These are phyloP conservation scores for Camellia sinensis DNA, from an alignment of 148 eudicot species.

Conservation along the genomic window DNA sequence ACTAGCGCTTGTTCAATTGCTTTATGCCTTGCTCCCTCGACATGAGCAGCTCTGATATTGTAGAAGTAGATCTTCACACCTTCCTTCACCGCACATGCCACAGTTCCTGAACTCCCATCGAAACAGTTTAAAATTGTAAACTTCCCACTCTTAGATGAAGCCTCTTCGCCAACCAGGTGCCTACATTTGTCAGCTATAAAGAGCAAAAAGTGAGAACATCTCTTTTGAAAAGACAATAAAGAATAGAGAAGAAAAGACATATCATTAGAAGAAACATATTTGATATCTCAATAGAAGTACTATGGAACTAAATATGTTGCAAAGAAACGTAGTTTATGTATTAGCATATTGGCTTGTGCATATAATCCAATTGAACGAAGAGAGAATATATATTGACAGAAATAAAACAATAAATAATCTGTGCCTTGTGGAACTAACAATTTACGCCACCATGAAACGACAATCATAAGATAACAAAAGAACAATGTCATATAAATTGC, in stretches of 20 bases:
- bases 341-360: too few species aligned
- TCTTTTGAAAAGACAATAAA: neutral
- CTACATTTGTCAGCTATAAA: conserved; percentile 81
- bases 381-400: neutral
- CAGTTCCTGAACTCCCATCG: conserved; percentile 69
- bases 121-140: conserved; percentile 72
- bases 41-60: conserved; percentile 61
- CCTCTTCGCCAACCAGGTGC: conserved; percentile 63
- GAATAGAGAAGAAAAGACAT: neutral
- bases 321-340: too few species aligned
- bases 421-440: neutral
- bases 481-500: neutral
- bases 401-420: neutral
- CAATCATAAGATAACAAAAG: conserved; percentile 7
- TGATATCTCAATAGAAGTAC: neutral
- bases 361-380: neutral
- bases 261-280: neutral
- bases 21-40: conserved; percentile 50
- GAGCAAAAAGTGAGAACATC: conserved; percentile 12
- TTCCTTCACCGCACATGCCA: conserved; percentile 67
- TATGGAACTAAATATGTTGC: neutral
- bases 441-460: neutral
- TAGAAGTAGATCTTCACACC: conserved; percentile 66
- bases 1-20: conserved; percentile 53
- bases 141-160: conserved; percentile 68